Evolutionary conservation across 2,329 filamentous ascomycete species (phyloP).

Genomic region (Coniosporium tulheliwenetii): DNA sequence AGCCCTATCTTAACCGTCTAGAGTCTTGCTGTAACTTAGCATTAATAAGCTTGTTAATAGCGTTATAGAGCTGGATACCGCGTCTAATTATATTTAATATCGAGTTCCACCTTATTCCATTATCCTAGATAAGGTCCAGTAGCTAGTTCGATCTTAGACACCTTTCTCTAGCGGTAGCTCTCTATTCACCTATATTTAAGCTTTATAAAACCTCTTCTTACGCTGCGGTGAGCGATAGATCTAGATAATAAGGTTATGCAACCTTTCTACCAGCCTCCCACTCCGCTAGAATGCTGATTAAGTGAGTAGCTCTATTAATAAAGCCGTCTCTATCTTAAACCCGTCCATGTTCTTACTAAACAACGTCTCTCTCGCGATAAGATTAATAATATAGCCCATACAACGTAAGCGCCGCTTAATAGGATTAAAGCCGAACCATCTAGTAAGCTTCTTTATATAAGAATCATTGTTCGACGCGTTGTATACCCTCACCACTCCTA

Average conservation of each 20-base stretch:
- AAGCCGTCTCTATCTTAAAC: too few relatives aligned
- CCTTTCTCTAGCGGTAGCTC: too few relatives aligned
- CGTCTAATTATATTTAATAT: too few relatives aligned
- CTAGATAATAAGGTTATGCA: constrained; percentile 5
- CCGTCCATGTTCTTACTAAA: constrained; percentile 5
- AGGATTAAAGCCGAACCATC: constrained; percentile 3
- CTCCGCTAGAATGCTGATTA: constrained; percentile 4
- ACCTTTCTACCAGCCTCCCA: constrained; percentile 3
- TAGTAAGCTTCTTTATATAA: constrained; percentile 1
- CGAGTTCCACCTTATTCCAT: too few relatives aligned
- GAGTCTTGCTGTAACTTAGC: too few relatives aligned
- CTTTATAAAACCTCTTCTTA: constrained; percentile 2
- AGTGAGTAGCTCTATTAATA: constrained; percentile 3
- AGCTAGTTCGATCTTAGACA: too few relatives aligned
- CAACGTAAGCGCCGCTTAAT: constrained; percentile 2
- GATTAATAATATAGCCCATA: too few relatives aligned
- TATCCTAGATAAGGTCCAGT: too few relatives aligned
- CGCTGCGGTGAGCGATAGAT: constrained; percentile 3
- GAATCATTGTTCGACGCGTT: constrained; percentile 7
- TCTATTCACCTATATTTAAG: too few relatives aligned
- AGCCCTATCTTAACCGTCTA: too few relatives aligned
- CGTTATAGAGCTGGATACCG: too few relatives aligned
- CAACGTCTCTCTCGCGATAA: constrained; percentile 3
- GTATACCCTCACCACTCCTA: constrained; percentile 6
- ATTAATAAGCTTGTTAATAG: neutral